These are phyloP conservation scores for Sugiyamaella americana DNA, from an alignment of 805 yeast genomes.

Conservation along the genomic window DNA sequence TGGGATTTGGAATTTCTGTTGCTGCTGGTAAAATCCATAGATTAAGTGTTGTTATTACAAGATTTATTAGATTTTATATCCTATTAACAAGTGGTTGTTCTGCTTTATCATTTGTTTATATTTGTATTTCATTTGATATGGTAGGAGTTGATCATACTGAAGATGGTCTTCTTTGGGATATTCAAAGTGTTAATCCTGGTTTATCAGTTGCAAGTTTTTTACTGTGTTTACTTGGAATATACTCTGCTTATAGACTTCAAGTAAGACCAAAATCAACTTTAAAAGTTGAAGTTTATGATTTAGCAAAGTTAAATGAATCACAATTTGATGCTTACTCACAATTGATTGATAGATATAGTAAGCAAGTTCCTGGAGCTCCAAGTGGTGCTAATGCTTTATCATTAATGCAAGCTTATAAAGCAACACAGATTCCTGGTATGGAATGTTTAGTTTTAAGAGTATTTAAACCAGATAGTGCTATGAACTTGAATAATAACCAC, in stretches of 20 bases:
- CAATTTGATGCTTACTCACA: conserved; percentile 30
- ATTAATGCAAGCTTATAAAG: conserved; percentile 29
- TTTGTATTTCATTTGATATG: conserved; percentile 18
- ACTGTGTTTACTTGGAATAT: conserved; percentile 20
- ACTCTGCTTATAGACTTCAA: conserved; percentile 22
- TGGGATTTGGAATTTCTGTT: conserved; percentile 23
- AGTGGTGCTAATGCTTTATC: conserved; percentile 31
- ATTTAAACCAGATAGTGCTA: conserved; percentile 20
- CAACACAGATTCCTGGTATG: conserved; percentile 24
- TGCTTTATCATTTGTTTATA: conserved; percentile 20
- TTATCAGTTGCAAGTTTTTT: conserved; percentile 14
- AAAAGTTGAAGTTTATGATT: conserved; percentile 28
- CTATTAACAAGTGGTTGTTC: conserved; percentile 12
- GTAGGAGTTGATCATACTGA: neutral
- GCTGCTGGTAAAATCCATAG: conserved; percentile 23
- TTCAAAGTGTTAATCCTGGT: conserved; percentile 11
- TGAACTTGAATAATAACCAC: too few relatives aligned
- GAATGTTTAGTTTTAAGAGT: conserved; percentile 31
- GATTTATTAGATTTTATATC: conserved; percentile 17
- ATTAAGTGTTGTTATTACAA: conserved; percentile 16
- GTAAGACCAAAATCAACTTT: conserved; percentile 26
- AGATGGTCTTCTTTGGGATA: conserved; percentile 3
- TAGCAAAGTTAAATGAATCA: conserved; percentile 20
- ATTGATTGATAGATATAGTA: conserved; percentile 30
- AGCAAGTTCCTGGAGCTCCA: conserved; percentile 28